These are phyloP conservation scores for Theobroma grandiflorum DNA, from an alignment of 441 rosid genomes.

Conservation along the genomic window DNA sequence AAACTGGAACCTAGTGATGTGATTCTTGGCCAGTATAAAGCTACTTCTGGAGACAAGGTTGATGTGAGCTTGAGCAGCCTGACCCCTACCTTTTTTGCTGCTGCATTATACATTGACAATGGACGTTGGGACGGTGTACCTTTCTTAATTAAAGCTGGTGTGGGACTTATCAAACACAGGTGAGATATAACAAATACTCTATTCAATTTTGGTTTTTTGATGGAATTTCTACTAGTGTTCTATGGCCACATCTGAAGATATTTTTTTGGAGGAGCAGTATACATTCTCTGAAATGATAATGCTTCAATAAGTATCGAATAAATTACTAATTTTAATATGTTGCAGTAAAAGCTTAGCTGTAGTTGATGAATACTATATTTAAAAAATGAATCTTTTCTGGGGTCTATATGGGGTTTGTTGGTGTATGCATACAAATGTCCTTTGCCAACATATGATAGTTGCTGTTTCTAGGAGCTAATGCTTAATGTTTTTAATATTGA, in stretches of 20 bases:
- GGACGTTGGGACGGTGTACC: constrained; percentile 96
- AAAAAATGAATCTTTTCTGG: background rate
- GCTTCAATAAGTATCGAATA: background rate
- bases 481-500: background rate
- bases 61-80: constrained; percentile 45
- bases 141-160: constrained; percentile 72
- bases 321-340: background rate
- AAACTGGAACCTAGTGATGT: constrained; percentile 63
- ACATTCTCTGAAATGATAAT: background rate
- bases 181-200: constrained; percentile 25
- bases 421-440: background rate
- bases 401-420: background rate
- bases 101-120: constrained; percentile 79
- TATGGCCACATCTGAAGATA: background rate
- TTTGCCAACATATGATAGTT: background rate
- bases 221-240: background rate
- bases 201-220: background rate
- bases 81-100: constrained; percentile 80
- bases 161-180: constrained; percentile 85
- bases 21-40: constrained; percentile 79
- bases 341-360: background rate
- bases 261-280: background rate
- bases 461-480: constrained; percentile 22
- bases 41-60: constrained; percentile 50
- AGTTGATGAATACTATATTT: background rate